Conservation (phyloP, 2,329 filamentous ascomycete genomes). For the Meredithiella fracta region DNA sequence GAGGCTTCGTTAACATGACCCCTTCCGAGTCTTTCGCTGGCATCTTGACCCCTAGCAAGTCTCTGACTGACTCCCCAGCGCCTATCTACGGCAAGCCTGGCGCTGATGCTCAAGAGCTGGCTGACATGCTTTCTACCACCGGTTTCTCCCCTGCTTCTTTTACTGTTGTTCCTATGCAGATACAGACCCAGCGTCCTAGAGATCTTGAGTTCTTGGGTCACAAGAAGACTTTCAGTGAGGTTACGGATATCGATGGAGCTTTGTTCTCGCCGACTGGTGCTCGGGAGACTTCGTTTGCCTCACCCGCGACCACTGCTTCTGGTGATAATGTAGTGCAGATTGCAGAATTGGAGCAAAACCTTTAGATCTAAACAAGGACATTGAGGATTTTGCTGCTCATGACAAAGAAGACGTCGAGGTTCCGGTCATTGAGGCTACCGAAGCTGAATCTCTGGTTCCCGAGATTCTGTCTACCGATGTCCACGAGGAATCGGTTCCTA, state of each 20-base stretch:
- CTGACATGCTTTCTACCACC: slow-evolving; percentile 1
- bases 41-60: background rate
- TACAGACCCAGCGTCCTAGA: slow-evolving; percentile 1
- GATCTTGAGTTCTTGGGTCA: slow-evolving; percentile 6
- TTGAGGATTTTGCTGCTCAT: too few species aligned
- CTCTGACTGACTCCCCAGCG: background rate
- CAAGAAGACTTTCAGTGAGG: slow-evolving; percentile 11
- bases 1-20: background rate
- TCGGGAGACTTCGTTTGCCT: slow-evolving; percentile 13
- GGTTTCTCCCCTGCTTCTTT: slow-evolving; percentile 2
- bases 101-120: background rate
- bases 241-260: slow-evolving; percentile 2
- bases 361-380: background rate
- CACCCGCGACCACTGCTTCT: slow-evolving; percentile 13
- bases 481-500: background rate
- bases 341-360: slow-evolving; percentile 8
- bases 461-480: background rate
- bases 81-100: background rate
- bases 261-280: slow-evolving; percentile 11
- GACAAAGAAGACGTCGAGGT: too few species aligned
- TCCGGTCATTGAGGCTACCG: background rate
- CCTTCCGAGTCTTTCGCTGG: background rate
- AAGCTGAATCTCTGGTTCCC: background rate
- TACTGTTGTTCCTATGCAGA: background rate
- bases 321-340: background rate